Base-by-base conservation (phyloP, 768 basidiomycete genomes). In the Lentinus brumalis region DNA sequence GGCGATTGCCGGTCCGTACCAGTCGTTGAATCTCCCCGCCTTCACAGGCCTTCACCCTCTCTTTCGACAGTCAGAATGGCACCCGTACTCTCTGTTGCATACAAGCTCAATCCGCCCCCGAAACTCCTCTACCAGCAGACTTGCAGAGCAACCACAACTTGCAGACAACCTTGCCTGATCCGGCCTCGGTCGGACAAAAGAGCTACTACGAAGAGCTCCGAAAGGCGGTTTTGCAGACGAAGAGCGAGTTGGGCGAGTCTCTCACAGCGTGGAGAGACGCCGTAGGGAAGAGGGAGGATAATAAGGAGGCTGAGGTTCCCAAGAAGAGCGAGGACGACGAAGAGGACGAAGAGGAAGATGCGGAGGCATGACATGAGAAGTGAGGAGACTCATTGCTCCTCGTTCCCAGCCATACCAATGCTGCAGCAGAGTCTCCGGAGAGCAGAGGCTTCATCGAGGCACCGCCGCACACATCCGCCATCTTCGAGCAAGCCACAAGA, bases 231-330 rank as follows among this genome's bases (percentile, higher is more conserved):
- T 75, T 74, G 38, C 73, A 77, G 39, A 87, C 87, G 31, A 84
- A 78, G 62, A 77, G 76, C 45, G 75, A 78, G 31, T 65, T 89
- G 4, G 91, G 91, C 10, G 79, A 84, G 46, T 87, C 91, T 64
- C 70, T 92, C 71, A 92, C 91, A 0, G 79, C 71, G 5, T 92
- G 89, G 91, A 81, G 87, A 67, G 89, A 92, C 72, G 80, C 81
- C 6, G 85, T 91, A 5, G 88, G 89, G 12, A 87, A 81, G 50
- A 69, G 74, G 7, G 91, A 92, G 70, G 70, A 81, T 66, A 78
- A 68, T 15, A 91, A 89, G 67, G 89, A 91, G 66, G 73, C 73
- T 14, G 78, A 72, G 62, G 77, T 74, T 57, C 74, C 69, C 14
- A 72, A 69, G 47, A 77, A 74, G 57, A 74, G 76, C 8, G 79